Evolutionary conservation across 441 rosid genomes (phyloP), one percentile per base, ranked within the genome.

Genomic region (Gossypium lobatum): DNA sequence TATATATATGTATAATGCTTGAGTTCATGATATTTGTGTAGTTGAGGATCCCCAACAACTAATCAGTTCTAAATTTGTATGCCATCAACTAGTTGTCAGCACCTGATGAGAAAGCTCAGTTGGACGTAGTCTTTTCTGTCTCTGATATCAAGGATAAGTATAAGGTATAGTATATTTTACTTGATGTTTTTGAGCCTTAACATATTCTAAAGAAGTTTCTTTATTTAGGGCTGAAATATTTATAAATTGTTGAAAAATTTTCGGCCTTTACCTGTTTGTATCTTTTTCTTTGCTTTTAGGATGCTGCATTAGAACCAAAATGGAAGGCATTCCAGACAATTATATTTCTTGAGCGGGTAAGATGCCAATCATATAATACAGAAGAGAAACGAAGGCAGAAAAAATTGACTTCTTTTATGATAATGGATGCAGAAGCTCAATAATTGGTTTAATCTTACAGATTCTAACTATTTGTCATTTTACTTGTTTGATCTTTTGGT

Each of bases 311-410:
- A 54, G 73, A 75, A 28, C 96, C 95, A 26, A 88, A 91, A 52
- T 95, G 98, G 98, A 95, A 95, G 86, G 93, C 97, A 13, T 92
- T 91, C 70, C 86, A 85, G 85, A 89, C 98, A 62, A 69, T 89
- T 64, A 91, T 92, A 78, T 95, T 88, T 84, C 92, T 89, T 79
- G 96, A 91, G 80, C 82, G 72, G 88, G 98, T 95, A 46, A 91
- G 93, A 34, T 34, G 8, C 26, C 25, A 23, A 1, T 14, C 34
- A 37, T 37, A 37, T 14, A 53, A 6, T 26, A 46, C 2, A 16
- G 21, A 45, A 14, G 16, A 11, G 5, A 61, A 61, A 46, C 17
- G 57, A 46, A 20, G 10, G 34, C 28, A 23, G 14, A 61, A 25
- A 4, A 60, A 23, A 13, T 46, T 61, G 70, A 17, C 0, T 28